Evolutionary conservation across 805 yeast genomes (phyloP).

Genomic region (Starmerella lactis-condensi): DNA sequence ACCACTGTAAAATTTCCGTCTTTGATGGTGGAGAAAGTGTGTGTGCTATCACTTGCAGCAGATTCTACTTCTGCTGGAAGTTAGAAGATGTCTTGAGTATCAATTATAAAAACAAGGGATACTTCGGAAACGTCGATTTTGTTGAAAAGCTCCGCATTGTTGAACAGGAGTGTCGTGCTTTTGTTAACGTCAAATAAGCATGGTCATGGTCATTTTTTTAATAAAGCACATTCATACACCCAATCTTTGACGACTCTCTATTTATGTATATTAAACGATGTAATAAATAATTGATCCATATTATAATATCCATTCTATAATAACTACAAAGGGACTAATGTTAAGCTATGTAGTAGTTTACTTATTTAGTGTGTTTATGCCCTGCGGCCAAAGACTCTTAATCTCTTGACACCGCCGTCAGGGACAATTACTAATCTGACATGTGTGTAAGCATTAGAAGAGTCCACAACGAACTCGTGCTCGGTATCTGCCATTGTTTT

Average conservation of each 20-base stretch:
- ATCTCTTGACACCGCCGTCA: conserved; percentile 90
- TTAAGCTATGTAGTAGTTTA: background rate
- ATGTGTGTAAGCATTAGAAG: conserved; percentile 34
- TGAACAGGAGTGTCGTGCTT: too few species aligned
- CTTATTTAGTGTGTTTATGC: conserved; percentile 8
- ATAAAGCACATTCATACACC: background rate
- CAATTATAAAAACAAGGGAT: too few species aligned
- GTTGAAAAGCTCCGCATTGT: too few species aligned
- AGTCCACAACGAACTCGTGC: conserved; percentile 30
- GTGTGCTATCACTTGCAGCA: too few species aligned
- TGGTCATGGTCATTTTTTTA: background rate
- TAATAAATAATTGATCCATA: background rate
- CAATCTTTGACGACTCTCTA: conserved; percentile 2
- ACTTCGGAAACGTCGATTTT: too few species aligned
- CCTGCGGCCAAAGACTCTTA: conserved; percentile 55
- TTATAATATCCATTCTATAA: background rate
- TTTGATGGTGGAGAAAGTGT: conserved; percentile 63
- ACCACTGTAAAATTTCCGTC: conserved; percentile 75
- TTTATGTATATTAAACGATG: background rate
- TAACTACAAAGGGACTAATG: background rate
- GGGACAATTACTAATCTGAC: conserved; percentile 73
- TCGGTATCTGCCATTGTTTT: conserved; percentile 75
- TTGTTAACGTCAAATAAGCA: too few species aligned
- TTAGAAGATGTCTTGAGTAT: too few species aligned
- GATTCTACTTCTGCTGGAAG: too few species aligned